Base-by-base conservation (phyloP, 2,329 filamentous ascomycete genomes). In the Intubia oerlemansii region DNA sequence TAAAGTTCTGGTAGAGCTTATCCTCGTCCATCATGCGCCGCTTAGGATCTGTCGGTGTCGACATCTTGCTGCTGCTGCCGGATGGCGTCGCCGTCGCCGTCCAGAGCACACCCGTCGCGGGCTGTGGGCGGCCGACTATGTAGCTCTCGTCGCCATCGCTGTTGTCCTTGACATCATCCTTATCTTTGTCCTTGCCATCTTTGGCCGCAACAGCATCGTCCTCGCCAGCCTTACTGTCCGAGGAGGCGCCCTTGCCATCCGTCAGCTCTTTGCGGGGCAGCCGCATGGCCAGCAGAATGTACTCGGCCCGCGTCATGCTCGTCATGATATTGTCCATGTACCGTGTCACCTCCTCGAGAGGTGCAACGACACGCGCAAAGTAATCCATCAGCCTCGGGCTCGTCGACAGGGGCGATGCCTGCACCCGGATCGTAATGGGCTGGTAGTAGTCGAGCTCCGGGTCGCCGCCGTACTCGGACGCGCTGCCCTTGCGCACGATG, bases 281-380 rank as follows among this genome's bases (percentile, higher is more conserved):
- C 27, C 67, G 59, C 68, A 75, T 75, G 9, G 70, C 70, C 17
- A 76, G 50, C 14, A 75, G 48, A 4, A 75, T 56, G 40, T 74
- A 75, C 45, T 75, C 69, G 10, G 67, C 69, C 19, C 71, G 57
- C 7, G 67, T 74, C 59, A 69, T 72, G 36, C 63, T 70, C 34
- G 66, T 61, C 69, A 76, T 75, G 5, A 76, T 54, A 40, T 73
- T 63, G 41, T 75, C 63, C 71, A 77, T 76, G 39, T 76, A 74
- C 25, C 62, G 56, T 27, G 53, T 51, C 14, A 75, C 71, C 37
- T 73, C 67, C 11, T 73, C 66, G 17, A 56, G 54, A 3, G 66
- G 64, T 13, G 67, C 67, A 17, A 76, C 67, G 2, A 72, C 64
- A 28, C 62, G 56, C 13, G 59, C 54, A 10, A 77, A 46, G 26